Percentiles rank a stretch among this genome's conserved stretches.
These are phyloP conservation scores for Rheum nobile DNA, from an alignment of 148 eudicot genomes.

Conservation along the genomic window DNA sequence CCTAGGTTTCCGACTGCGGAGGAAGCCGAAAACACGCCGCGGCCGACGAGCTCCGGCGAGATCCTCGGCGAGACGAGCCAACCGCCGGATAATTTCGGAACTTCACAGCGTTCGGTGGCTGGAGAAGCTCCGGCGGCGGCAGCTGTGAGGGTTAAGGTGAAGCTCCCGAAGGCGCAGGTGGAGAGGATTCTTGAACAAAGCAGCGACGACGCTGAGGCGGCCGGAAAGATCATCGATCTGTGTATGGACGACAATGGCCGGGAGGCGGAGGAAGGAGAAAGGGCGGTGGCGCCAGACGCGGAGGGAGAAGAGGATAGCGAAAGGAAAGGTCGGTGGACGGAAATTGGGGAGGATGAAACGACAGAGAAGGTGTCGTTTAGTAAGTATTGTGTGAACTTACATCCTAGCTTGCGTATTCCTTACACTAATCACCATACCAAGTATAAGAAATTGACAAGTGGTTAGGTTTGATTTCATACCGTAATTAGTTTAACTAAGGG, in stretches of 20 bases:
- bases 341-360: neutral
- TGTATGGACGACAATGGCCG: constrained; percentile 15
- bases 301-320: neutral
- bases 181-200: constrained; percentile 41
- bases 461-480: neutral
- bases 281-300: neutral
- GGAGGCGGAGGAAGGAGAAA: neutral
- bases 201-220: constrained; percentile 46
- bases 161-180: constrained; percentile 43
- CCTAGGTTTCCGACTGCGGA: constrained; percentile 29
- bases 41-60: constrained; percentile 27
- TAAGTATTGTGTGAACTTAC: constrained; percentile 1
- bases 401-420: constrained; percentile 10
- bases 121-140: constrained; percentile 11
- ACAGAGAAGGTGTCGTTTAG: neutral
- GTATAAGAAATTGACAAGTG: constrained; percentile 16
- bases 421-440: constrained; percentile 8
- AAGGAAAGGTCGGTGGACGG: neutral
- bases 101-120: constrained; percentile 25
- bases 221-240: constrained; percentile 38
- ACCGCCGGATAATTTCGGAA: constrained; percentile 17
- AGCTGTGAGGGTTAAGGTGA: constrained; percentile 38
- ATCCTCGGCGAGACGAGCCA: constrained; percentile 21
- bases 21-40: constrained; percentile 4
- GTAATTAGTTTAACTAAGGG: neutral